Evolutionary conservation across 2,329 filamentous ascomycete species (phyloP).

Genomic region (Colletotrichum sp.): DNA sequence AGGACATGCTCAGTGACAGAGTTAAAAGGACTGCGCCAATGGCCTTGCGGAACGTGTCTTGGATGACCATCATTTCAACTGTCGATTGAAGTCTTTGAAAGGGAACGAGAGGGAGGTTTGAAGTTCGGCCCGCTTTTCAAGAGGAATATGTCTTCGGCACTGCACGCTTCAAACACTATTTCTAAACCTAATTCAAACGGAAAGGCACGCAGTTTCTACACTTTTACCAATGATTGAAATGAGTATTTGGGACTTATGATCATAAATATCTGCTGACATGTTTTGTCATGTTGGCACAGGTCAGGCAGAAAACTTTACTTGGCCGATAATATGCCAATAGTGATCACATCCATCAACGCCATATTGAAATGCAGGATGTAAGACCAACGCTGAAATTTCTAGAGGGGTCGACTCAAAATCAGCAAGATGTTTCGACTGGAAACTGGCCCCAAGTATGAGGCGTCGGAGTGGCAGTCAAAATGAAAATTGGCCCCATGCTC

Average conservation of each 20-base stretch:
- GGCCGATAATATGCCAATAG: not conserved
- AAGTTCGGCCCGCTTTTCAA: not conserved
- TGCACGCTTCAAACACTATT: not conserved
- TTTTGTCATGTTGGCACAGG: not conserved
- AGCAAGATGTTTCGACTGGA: not conserved
- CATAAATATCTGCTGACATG: not conserved
- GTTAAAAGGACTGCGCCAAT: not conserved
- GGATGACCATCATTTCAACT: fast-evolving
- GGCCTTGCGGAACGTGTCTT: not conserved
- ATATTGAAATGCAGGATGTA: not conserved
- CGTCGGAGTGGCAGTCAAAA: not conserved
- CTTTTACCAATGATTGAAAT: not conserved
- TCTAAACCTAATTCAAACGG: fast-evolving
- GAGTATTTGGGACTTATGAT: fast-evolving
- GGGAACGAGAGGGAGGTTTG: too few species aligned
- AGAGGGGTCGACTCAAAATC: not conserved
- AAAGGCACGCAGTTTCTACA: not conserved
- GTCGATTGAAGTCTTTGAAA: not conserved
- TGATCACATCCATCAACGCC: not conserved
- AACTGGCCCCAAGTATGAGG: not conserved
- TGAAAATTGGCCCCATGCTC: not conserved
- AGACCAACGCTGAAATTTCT: not conserved
- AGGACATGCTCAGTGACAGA: not conserved
- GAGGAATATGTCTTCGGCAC: fast-evolving
- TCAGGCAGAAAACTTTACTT: not conserved